Evolutionary conservation across 805 yeast species (phyloP), one percentile per base, ranked within the genome.

Genomic region (Ogataea zsoltii): DNA sequence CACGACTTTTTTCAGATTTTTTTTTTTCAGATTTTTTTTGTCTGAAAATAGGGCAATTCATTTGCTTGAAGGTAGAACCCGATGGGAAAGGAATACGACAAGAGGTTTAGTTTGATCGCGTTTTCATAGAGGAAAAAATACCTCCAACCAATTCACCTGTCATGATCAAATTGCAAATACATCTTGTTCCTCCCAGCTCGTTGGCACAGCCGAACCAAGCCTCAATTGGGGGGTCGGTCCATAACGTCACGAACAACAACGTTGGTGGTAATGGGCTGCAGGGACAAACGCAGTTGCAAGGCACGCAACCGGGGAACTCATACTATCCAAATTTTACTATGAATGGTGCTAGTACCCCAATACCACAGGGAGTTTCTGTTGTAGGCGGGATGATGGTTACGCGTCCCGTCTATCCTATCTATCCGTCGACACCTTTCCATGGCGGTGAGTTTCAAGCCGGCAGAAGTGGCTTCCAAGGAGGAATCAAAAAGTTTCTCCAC

Each of bases 401-500:
- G 25, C 42, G 46, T 25, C 44, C 47, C 12, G 18, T 26, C 19
- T 45, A 42, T 25, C 42, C 45, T 12, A 18, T 23, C 23, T 45
- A 42, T 25, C 45, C 51, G 10, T 38, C 53, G 9, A 49, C 61
- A n/a, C 53, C 53, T 3, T 49, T 50, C 19, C 32, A 45, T n/a
- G 35, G 36, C 10, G 23, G n/a, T 16, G 23, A 38, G 25, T 32
- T 21, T 33, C 23, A 35, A 33, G 16, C 34, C 14, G 17, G 4
- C 29, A 14, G 32, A 11, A 23, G 23, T 9, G 46, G 34, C 10
- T 26, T 29, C 6, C 35, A 14, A 5, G 25, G 37, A 6, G 51
- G 50, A 12, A 49, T 54, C 5, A 64, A 58, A 38, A 81, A 82
- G 61, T 84, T 88, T 56, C 72, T 88, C 16, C 88, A 83, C 57